Conservation (phyloP, 163 green algal species). For the Trebouxia gelatinosa region DNA sequence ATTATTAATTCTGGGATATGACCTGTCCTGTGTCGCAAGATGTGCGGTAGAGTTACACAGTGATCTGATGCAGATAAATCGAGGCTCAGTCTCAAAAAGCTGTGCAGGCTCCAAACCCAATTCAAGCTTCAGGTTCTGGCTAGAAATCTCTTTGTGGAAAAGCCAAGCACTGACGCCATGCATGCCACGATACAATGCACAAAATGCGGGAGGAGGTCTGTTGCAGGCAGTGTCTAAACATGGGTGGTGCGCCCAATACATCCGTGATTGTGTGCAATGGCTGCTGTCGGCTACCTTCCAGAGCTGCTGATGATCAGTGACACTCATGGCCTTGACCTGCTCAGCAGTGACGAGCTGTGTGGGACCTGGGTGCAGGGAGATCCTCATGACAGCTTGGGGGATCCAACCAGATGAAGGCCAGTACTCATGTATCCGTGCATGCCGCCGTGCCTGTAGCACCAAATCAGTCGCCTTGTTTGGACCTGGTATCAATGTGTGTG, state of each 20-base stretch:
- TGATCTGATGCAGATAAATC: neutral
- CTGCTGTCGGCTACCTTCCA: neutral
- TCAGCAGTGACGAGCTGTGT: conserved; percentile 19
- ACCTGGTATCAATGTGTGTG: neutral
- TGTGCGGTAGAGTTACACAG: neutral
- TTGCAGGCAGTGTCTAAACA: neutral
- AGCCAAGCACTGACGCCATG: neutral
- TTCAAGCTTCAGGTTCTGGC: too few species aligned
- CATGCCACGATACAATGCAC: neutral
- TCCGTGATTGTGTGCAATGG: too few species aligned
- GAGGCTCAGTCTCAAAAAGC: neutral
- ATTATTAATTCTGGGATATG: neutral
- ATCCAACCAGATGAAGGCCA: conserved; percentile 13
- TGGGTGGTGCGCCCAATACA: too few species aligned
- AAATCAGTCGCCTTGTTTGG: neutral
- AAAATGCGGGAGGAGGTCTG: neutral
- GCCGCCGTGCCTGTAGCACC: too few species aligned
- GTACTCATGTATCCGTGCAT: too few species aligned
- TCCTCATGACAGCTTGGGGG: conserved; percentile 8
- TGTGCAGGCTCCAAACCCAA: too few species aligned
- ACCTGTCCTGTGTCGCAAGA: neutral
- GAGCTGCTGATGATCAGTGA: neutral
- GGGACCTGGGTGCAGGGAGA: neutral
- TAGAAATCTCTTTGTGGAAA: neutral
- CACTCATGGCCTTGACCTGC: conserved; percentile 6